Evolutionary conservation across 441 rosid species (phyloP), one percentile per base, ranked within the genome.

Genomic region (Jatropha podagrica): DNA sequence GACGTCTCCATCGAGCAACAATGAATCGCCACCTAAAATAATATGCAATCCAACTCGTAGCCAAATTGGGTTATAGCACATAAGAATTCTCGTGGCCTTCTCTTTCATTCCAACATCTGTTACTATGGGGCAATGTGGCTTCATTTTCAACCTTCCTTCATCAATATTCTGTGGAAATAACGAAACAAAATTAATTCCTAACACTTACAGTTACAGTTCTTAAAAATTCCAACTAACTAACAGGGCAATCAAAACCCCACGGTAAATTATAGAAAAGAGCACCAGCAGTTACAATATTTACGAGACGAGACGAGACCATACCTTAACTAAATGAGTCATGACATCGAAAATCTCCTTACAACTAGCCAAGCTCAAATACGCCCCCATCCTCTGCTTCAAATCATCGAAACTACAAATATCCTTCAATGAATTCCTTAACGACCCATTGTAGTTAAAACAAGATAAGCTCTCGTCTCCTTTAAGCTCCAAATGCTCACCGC

Each of bases 91-190:
- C 49, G 81, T 77, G 5, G 93, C 96, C 79, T 85, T 95, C 82
- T 90, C 95, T 84, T 88, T 95, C 88, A 95, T 77, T 75, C 97
- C 98, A 75, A 89, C 79, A 83, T 95, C 98, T 70, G 99, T 89
- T 54, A 93, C 94, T 60, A 95, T 87, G 66, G 95, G 97, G 76
- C 99, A 95, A 71, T 93, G 92, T 37, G 88, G 71, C 85, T 83
- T 95, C 97, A 95, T 91, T 71, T 84, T 93, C 80, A 95, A 78
- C 85, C 99, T 89, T 68, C 99, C 95, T 70, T 91, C 95, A 77
- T 95, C 98, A 51, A 95, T 88, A 85, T 79, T 92, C 99, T 95
- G 86, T 20, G 42, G 55, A 66, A 82, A 79, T 18, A 79, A 71
- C 68, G 52, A 37, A 79, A 46, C 71, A 23, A 4, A 55, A 61